Evolutionary conservation across 2,329 filamentous ascomycete genomes (phyloP).

Genomic region (Alternaria gansuensis): DNA sequence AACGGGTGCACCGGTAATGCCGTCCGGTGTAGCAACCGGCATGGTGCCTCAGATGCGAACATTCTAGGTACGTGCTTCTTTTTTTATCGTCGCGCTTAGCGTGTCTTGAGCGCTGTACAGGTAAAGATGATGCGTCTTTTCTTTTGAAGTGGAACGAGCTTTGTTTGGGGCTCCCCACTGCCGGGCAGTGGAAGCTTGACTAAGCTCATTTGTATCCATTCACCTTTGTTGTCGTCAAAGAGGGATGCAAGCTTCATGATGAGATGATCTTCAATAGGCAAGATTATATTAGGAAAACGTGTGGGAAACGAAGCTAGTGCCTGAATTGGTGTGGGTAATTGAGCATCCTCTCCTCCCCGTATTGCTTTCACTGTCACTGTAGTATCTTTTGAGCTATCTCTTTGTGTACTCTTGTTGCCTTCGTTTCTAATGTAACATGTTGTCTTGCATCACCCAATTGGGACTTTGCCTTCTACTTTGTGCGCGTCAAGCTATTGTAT

Average conservation of each 20-base stretch:
- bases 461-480: conserved; percentile 2
- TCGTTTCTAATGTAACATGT: conserved; percentile 25
- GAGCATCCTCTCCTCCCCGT: conserved; percentile 14
- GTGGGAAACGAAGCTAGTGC: neutral
- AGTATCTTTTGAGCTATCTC: conserved; percentile 5
- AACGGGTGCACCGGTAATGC: conserved; percentile 33
- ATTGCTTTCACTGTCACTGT: conserved; percentile 11
- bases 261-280: conserved; percentile 11
- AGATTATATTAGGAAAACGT: conserved; percentile 8
- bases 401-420: neutral
- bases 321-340: conserved; percentile 9
- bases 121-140: conserved; percentile 4
- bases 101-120: neutral
- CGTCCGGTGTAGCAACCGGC: conserved; percentile 31
- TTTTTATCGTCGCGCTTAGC: neutral
- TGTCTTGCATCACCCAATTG: neutral
- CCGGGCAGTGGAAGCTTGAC: conserved; percentile 9
- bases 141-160: conserved; percentile 2
- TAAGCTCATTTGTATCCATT: neutral
- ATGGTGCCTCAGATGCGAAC: conserved; percentile 44
- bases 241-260: conserved; percentile 10
- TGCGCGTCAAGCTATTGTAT: neutral
- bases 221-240: neutral
- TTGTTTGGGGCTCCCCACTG: conserved; percentile 4
- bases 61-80: conserved; percentile 29